Base-by-base conservation (phyloP, 2,329 filamentous ascomycete species). In the Trichoderma koningiopsis region DNA sequence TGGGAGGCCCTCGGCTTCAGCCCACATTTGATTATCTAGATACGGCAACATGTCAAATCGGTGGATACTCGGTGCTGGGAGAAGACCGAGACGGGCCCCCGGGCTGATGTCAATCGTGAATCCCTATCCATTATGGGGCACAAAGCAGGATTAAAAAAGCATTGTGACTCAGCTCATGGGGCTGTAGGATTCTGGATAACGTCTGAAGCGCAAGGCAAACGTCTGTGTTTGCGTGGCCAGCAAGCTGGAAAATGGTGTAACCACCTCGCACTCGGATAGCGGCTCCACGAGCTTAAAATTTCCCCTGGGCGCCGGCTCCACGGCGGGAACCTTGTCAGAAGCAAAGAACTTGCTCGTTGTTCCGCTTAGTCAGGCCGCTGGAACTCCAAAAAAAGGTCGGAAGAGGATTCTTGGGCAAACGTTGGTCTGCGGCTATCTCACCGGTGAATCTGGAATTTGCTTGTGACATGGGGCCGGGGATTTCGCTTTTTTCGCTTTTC, bases 281-380 rank as follows among this genome's bases (percentile, higher is more conserved):
- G 37, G 53, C 64, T 35, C 64, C 64, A 67, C 64, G 64, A 67
- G 64, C 64, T 67, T 67, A 67, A 49, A 67, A 59, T 67, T 56
- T 58, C 64, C 55, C 64, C 64, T 67, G 64, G 40, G 24, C 64
- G 40, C 55, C 55, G 47, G 22, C 47, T 49, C 47, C 47, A 49
- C 47, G 47, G 22, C 47, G n/a, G 47, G 8, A 24, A 11, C 47
- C 47, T 49, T 24, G 47, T 49, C 47, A 49, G 47, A 19, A 22
- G 47, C 40, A n/a, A 43, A n/a, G 40, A 43, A 43, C 16, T 43
- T 43, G 31, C n/a, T 59, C 40, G 27, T 52, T 33, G 14, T 29
- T 67, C 64, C 64, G 64, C 64, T 67, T 67, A 67, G 64, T 67
- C 64, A 67, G 27, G 57, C 8, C 11, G 29, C 3, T 16, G 13